Percentiles rank a stretch among this genome's conserved stretches.
Conservation (phyloP, 1,284 basidiomycete genomes). For the Dichomitus squalens region DNA sequence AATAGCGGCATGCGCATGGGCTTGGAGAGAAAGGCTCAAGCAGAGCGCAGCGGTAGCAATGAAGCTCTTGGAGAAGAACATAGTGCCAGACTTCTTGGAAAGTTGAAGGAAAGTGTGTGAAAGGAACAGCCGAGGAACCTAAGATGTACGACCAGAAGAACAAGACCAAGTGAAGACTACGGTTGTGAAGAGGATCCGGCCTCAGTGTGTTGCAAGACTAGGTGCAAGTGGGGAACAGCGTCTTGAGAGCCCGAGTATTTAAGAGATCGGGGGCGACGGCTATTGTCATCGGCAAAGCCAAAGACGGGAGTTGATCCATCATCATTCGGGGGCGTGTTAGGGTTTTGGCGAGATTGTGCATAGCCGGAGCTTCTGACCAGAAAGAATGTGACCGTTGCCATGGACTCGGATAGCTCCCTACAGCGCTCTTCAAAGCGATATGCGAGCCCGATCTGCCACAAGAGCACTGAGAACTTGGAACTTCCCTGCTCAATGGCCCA, state of each 20-base stretch:
- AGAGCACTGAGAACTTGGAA: too few relatives aligned
- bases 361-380: too few relatives aligned
- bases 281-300: background rate
- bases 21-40: conserved; percentile 29
- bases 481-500: too few relatives aligned
- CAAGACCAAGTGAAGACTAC: conserved; percentile 7
- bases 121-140: background rate
- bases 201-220: conserved; percentile 14
- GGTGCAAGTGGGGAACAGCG: background rate
- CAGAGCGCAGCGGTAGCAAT: conserved; percentile 19
- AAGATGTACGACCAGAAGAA: background rate
- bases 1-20: conserved; percentile 47
- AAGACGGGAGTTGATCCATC: too few relatives aligned
- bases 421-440: too few relatives aligned
- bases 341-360: too few relatives aligned
- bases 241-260: background rate
- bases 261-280: background rate
- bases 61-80: conserved; percentile 28
- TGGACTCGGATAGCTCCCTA: too few relatives aligned
- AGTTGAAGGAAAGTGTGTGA: background rate
- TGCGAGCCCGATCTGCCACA: too few relatives aligned
- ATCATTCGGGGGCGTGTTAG: too few relatives aligned
- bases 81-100: conserved; percentile 6
- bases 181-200: conserved; percentile 18
- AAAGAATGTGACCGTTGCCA: too few relatives aligned